Percentiles rank a stretch among this genome's conserved stretches.
These are phyloP conservation scores for Neoascochyta sp. DNA, from an alignment of 2,329 filamentous ascomycete species.

Conservation along the genomic window DNA sequence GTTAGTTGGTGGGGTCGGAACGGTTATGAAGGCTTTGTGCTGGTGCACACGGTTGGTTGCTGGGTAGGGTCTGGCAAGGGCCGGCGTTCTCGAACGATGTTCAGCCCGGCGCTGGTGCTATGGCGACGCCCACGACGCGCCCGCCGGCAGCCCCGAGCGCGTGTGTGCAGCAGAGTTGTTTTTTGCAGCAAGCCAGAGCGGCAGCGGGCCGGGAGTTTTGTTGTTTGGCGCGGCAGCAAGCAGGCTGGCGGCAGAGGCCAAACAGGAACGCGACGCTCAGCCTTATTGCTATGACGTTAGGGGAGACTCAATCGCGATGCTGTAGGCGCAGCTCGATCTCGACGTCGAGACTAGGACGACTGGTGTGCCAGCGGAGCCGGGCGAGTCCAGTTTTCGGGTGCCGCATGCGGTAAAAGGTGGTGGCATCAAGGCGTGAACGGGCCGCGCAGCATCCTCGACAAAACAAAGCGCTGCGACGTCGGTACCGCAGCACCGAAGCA, in stretches of 20 bases:
- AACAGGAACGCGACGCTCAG: slow-evolving; percentile 6
- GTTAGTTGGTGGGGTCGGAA: slow-evolving; percentile 34
- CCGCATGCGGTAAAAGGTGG: slow-evolving; percentile 25
- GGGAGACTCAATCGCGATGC: slow-evolving; percentile 24
- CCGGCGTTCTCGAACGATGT: slow-evolving; percentile 30
- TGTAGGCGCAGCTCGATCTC: slow-evolving; percentile 27
- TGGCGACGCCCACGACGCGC: slow-evolving; percentile 24
- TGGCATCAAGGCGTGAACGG: slow-evolving; percentile 28
- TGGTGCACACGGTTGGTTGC: slow-evolving; percentile 26
- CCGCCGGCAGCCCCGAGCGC: slow-evolving; percentile 24
- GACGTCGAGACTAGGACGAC: slow-evolving; percentile 21
- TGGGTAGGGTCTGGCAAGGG: slow-evolving; percentile 15
- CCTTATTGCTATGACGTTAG: slow-evolving; percentile 33
- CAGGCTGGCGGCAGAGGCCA: neutral
- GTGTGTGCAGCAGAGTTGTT: slow-evolving; percentile 12
- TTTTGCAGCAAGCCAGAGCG: slow-evolving; percentile 9
- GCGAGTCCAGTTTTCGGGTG: slow-evolving; percentile 31
- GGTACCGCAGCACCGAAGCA: slow-evolving; percentile 30
- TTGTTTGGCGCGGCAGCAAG: slow-evolving; percentile 1
- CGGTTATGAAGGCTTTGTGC: slow-evolving; percentile 35
- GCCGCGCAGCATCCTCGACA: slow-evolving; percentile 23
- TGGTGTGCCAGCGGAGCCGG: slow-evolving; percentile 21
- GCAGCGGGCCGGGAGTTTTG: slow-evolving; percentile 1
- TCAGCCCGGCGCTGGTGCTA: slow-evolving; percentile 31
- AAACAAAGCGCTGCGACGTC: slow-evolving; percentile 22